A percentile compares a stretch with the other conserved stretches of the same genome.
Evolutionary conservation across 83 land plant species (phyloP).

Genomic region (Thuja plicata): DNA sequence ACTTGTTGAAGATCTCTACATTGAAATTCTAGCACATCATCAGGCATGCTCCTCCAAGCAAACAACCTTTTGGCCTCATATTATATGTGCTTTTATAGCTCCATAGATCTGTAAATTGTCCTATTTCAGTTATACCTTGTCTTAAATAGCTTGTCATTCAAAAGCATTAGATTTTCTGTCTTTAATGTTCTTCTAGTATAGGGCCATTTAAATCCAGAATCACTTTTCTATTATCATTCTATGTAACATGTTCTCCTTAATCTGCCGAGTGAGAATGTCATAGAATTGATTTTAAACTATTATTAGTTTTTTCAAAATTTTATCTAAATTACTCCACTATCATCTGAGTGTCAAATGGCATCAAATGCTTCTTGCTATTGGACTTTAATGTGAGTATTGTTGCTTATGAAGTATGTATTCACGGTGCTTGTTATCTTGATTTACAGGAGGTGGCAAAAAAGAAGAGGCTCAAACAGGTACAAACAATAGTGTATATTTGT

Average conservation of each 20-base stretch:
- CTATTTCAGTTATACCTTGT: too few relatives aligned
- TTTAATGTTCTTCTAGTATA: too few relatives aligned
- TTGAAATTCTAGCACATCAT: too few relatives aligned
- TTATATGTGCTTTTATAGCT: too few relatives aligned
- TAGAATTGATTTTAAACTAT: not conserved
- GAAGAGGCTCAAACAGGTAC: not conserved
- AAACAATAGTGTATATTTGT: not conserved
- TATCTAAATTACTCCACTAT: not conserved
- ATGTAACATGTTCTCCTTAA: not conserved
- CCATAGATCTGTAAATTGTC: too few relatives aligned
- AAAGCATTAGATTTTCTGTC: too few relatives aligned
- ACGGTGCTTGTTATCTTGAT: not conserved
- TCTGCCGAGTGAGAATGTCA: not conserved
- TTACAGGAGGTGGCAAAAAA: not conserved
- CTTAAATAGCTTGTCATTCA: too few relatives aligned
- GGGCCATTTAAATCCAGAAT: too few relatives aligned
- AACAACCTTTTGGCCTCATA: too few relatives aligned
- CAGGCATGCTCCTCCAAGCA: too few relatives aligned
- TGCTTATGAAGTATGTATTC: not conserved
- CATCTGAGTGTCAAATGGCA: not conserved
- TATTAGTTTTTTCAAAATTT: not conserved
- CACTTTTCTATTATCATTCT: not conserved
- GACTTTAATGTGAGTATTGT: not conserved
- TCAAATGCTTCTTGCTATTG: not conserved
- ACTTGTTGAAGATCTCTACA: too few relatives aligned